Base-by-base conservation (phyloP, 202 grass and related monocot genomes). In the Elaeis oleifera region DNA sequence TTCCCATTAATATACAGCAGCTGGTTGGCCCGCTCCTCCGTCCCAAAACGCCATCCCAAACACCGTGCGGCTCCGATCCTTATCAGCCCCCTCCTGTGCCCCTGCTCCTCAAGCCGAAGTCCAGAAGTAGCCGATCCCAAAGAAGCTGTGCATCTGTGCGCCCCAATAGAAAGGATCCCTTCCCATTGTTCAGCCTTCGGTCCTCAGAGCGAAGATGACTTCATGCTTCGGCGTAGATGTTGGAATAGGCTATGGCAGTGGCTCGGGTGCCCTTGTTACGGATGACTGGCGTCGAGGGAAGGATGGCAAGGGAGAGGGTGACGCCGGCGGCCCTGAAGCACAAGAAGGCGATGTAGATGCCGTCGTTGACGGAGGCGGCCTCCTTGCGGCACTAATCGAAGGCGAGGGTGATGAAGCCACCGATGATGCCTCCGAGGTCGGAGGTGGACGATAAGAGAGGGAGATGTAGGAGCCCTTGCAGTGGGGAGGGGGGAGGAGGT, bases 391-490 rank as follows among this genome's bases (percentile, higher is more conserved):
- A 3, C 79, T 96, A 96, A 69, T 96, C 90, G 44, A 96, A 51
- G 17, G 73, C 3, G 85, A 96, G 88, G 13, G 91, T 87, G 76
- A 96, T 85, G 79, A 96, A 72, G 53, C 91, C 91, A 1, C 91
- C 91, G 7, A 96, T 67, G 14, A 96, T 87, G 60, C 91, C 87
- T 28, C 91, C 91, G 24, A 90, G 80, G 87, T 90, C 90, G 77
- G 90, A 96, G 69, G 90, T 68, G 71, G 64, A 71, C 91, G 87
- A 96, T 78, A 96, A 96, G 57, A 88, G 76, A 20, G 20, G 14
- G 91, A 85, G 76, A 96, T 88, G 76, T 96, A 96, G 59, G 74
- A 80, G 50, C 87, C 91, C 16, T 89, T 81, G 51, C 81, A 81
- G 66, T 44, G 53, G 1, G 87, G 60, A 0, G 79, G 81, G 4